phyloP scores from a whole-genome alignment of 306 rosid species.

The Cicer arietinum region DNA sequence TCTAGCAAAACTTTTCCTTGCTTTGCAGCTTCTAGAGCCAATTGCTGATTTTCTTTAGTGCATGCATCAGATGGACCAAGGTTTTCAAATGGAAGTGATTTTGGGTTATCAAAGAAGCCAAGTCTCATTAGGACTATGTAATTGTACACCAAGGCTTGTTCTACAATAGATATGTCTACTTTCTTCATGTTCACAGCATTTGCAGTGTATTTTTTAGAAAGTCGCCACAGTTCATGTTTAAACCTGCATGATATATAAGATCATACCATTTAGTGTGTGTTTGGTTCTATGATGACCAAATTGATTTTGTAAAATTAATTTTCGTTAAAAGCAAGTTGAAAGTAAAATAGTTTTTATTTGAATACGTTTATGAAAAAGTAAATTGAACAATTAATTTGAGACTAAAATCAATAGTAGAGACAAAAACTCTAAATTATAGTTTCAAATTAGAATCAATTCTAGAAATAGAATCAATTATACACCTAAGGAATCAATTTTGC shows the following conservation, averaged over 20 bases:
- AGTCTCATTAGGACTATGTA: slow-evolving; percentile 80
- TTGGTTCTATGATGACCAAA: too few species aligned
- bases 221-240: slow-evolving; percentile 78
- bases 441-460: too few species aligned
- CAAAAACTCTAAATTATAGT: too few species aligned
- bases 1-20: slow-evolving; percentile 78
- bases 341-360: too few species aligned
- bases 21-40: slow-evolving; percentile 76
- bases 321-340: too few species aligned
- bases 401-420: too few species aligned
- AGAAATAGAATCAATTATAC: too few species aligned
- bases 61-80: slow-evolving; percentile 78
- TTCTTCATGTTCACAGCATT: slow-evolving; percentile 65
- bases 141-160: slow-evolving; percentile 73
- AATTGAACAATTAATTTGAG: too few species aligned
- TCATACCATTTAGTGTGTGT: neutral
- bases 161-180: slow-evolving; percentile 61
- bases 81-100: slow-evolving; percentile 58
- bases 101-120: slow-evolving; percentile 76
- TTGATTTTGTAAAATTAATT: too few species aligned
- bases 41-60: slow-evolving; percentile 52
- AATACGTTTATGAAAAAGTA: too few species aligned
- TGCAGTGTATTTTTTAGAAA: slow-evolving; percentile 61
- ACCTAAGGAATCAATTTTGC: too few species aligned
- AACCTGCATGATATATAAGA: slow-evolving; percentile 57